A percentile compares a stretch with the other conserved stretches of the same genome.
phyloP scores from a whole-genome alignment of 192 early-diverging fungal genomes.

The Coemansia asiatica region DNA sequence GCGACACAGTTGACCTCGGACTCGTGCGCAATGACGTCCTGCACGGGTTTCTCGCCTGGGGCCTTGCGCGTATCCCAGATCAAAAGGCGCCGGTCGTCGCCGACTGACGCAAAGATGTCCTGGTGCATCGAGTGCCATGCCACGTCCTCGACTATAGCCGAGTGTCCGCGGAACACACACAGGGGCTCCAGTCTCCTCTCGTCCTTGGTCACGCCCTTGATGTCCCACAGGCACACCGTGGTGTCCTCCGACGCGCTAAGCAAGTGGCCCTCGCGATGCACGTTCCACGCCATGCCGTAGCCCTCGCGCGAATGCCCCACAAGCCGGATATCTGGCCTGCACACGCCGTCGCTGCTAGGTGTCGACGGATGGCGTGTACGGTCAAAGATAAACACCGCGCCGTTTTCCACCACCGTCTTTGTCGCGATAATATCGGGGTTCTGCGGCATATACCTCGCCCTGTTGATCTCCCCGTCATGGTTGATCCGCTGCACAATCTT shows the following conservation, averaged over 20 bases:
- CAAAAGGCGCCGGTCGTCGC: conserved; percentile 89
- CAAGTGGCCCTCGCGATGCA: conserved; percentile 71
- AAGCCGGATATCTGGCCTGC: conserved; percentile 83
- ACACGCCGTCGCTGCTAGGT: conserved; percentile 73
- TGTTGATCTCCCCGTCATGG: conserved; percentile 97
- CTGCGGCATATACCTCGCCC: conserved; percentile 96
- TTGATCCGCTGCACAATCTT: conserved; percentile 87
- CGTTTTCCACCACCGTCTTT: conserved; percentile 73
- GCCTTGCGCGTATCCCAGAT: conserved; percentile 94
- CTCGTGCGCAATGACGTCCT: conserved; percentile 78
- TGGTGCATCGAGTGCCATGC: conserved; percentile 86
- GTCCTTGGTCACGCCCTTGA: conserved; percentile 75
- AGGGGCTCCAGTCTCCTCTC: conserved; percentile 72
- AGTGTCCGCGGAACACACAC: conserved; percentile 81
- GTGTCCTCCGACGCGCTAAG: conserved; percentile 91
- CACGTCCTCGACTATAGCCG: conserved; percentile 94
- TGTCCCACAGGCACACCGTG: conserved; percentile 92
- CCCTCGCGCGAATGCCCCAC: conserved; percentile 92
- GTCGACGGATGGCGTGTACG: conserved; percentile 82
- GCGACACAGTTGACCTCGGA: conserved; percentile 94
- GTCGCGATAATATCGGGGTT: conserved; percentile 97
- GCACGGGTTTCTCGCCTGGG: conserved; percentile 61
- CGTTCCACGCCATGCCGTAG: conserved; percentile 94
- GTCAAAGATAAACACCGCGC: conserved; percentile 97
- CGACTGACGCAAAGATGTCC: conserved; percentile 92